These are phyloP conservation scores for Penicillium salamii DNA, from an alignment of 495 filamentous ascomycete genomes.

Conservation along the genomic window DNA sequence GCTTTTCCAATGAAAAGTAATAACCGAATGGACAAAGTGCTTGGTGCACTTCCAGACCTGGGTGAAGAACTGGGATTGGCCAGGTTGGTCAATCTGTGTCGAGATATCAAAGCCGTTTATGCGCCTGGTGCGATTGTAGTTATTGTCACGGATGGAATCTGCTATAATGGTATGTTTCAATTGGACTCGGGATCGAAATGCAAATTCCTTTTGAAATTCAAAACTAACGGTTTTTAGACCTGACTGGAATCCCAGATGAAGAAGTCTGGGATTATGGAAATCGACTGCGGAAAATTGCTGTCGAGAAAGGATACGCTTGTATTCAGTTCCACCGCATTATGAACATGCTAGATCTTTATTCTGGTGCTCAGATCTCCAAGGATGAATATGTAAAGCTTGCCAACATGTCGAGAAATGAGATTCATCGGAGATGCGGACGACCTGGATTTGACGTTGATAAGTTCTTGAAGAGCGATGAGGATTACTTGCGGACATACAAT, in stretches of 20 bases:
- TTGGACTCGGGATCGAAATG: background rate
- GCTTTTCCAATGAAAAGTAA: conserved; percentile 56
- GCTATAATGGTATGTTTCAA: conserved; percentile 45
- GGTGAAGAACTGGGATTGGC: conserved; percentile 50
- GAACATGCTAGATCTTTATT: conserved; percentile 3
- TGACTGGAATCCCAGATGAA: conserved; percentile 48
- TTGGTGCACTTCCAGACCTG: conserved; percentile 48
- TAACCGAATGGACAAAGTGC: conserved; percentile 42
- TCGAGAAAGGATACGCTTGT: conserved; percentile 28
- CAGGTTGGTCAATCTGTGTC: conserved; percentile 42
- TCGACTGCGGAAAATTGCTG: conserved; percentile 38
- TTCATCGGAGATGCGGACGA: conserved; percentile 2
- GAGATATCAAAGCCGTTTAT: conserved; percentile 42
- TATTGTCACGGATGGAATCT: conserved; percentile 53
- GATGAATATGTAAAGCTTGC: conserved; percentile 2
- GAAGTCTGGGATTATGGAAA: conserved; percentile 53
- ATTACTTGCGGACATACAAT: conserved; percentile 8
- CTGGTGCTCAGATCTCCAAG: background rate
- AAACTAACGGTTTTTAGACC: conserved; percentile 29
- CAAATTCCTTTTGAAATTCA: background rate
- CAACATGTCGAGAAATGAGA: background rate
- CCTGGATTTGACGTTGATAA: conserved; percentile 3
- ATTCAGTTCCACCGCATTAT: conserved; percentile 7
- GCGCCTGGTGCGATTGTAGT: conserved; percentile 43
- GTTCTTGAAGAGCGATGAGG: conserved; percentile 3